Evolutionary conservation across 2,329 filamentous ascomycete species (phyloP), one percentile per base, ranked within the genome.

Genomic region (Colletotrichum spaethianum): DNA sequence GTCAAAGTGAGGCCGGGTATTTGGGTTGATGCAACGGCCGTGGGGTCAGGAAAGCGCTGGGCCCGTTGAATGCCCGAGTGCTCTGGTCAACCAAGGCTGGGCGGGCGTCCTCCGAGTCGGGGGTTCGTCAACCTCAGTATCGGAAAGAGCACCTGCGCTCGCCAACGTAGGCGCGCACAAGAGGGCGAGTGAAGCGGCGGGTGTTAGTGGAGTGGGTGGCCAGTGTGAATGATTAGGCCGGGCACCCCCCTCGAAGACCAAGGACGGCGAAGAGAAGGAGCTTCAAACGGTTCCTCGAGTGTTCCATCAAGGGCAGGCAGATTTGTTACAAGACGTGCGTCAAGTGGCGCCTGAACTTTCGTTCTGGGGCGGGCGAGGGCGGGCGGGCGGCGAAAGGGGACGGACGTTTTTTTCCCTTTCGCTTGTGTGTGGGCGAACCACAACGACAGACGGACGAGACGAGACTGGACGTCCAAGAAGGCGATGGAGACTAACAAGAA

Each of bases 271-370:
- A 44, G 57, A 62, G 50, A 65, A 70, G 61, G 53, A 70, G 70
- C 46, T 62, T 60, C 63, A 70, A 73, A 70, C 73, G 64, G 71
- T 79, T 81, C 77, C 75, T 77, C 76, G 76, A 75, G 68, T 77
- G 76, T 80, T 80, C 77, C 76, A 81, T 75, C 74, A 61, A 63
- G 72, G 70, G 52, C 56, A 36, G 63, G 55, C 55, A 60, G 72
- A 70, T 65, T 71, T 80, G 80, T 80, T 79, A 82, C 80, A 82
- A 78, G 77, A 78, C 78, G 65, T 83, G 82, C 80, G 75, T 82
- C 81, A 82, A 79, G 77, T 80, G 75, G 77, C 78, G 78, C 79
- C 78, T 78, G 76, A 76, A 77, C 75, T 75, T 67, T 74, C 31
- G 52, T 61, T 59, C 68, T 63, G 57, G 57, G 62, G 67, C 46